Evolutionary conservation across 768 basidiomycete genomes (phyloP), one percentile per base, ranked within the genome.

Genomic region (Macrolepiota dolichaula): DNA sequence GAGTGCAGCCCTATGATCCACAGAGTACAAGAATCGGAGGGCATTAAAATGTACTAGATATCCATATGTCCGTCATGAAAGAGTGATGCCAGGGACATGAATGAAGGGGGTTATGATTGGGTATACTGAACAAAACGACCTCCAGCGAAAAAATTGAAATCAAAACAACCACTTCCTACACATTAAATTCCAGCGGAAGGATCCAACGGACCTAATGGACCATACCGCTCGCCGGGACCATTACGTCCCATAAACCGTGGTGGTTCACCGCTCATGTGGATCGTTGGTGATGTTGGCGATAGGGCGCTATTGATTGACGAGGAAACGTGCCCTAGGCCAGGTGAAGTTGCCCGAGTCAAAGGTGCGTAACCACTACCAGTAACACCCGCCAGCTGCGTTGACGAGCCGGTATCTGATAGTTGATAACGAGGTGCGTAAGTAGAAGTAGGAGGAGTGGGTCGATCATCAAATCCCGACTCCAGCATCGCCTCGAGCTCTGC

Each of bases 401-500:
- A 73, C 15, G 81, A 79, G 27, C 79, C 77, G 15, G 52, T 51
- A 67, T 91, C 86, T 9, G 82, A 75, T 37, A 89, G 76, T 66
- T 89, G 89, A 67, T 85, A 91, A 51, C 87, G 83, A 22, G 83
- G 73, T 1, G 78, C 73, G 25, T 79, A 78, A 27, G 77, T 73
- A 3, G 79, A 73, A 22, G 72, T 66, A n/a, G 75, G 75, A 25
- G 84, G 83, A 22, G 85, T 80, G 22, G 81, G 82, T 51, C 74
- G 74, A 61, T 92, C 90, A 61, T 96, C 93, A 71, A 96, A 97
- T 4, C 94, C 96, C 63, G 78, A 78, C 68, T 98, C 92, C 60
- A 98, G 79, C 88, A 98, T 97, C 36, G 93, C 93, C 70, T 94
- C 91, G 62, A 98, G 77, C 70, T 96, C 93, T 5, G 86, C 81